Conservation (phyloP, 495 filamentous ascomycete genomes). For the Trichocladium antarcticum region DNA sequence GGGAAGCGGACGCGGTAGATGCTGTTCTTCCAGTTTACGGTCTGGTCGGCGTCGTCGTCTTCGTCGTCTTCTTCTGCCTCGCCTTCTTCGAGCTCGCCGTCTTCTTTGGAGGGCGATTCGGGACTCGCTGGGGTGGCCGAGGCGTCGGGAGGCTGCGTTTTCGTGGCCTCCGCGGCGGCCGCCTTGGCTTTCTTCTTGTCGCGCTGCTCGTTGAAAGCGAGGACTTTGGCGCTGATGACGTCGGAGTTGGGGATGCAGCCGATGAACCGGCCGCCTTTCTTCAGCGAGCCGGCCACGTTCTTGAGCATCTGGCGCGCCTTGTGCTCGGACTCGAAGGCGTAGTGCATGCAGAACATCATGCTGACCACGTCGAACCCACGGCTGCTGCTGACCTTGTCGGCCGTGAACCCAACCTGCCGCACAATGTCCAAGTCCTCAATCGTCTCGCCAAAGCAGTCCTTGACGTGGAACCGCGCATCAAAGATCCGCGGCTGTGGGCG, state of each 20-base stretch:
- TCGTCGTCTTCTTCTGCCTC: no score
- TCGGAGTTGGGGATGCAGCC: constrained; percentile 92
- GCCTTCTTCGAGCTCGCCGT: constrained; percentile 34
- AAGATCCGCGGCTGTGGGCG: constrained; percentile 49
- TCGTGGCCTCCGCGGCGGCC: constrained; percentile 17
- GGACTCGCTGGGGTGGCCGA: neutral
- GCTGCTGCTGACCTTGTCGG: constrained; percentile 43
- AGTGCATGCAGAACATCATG: constrained; percentile 99
- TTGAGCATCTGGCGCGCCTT: constrained; percentile 85
- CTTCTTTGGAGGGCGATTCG: constrained; percentile 17
- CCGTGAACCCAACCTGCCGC: constrained; percentile 73
- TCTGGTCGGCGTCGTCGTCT: constrained; percentile 43
- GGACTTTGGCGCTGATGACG: constrained; percentile 57
- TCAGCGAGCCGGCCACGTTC: constrained; percentile 80
- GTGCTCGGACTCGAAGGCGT: constrained; percentile 84
- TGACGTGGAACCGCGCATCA: constrained; percentile 70
- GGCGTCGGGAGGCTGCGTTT: neutral
- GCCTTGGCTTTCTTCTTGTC: constrained; percentile 38
- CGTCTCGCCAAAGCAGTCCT: constrained; percentile 80
- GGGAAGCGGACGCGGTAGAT: constrained; percentile 87
- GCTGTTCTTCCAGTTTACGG: constrained; percentile 78
- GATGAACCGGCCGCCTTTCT: constrained; percentile 88
- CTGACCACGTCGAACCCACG: constrained; percentile 91
- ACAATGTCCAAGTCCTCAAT: constrained; percentile 68
- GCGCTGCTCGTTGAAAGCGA: constrained; percentile 45